Base-by-base conservation (phyloP, 495 filamentous ascomycete genomes). In the Talaromyces ruber region DNA sequence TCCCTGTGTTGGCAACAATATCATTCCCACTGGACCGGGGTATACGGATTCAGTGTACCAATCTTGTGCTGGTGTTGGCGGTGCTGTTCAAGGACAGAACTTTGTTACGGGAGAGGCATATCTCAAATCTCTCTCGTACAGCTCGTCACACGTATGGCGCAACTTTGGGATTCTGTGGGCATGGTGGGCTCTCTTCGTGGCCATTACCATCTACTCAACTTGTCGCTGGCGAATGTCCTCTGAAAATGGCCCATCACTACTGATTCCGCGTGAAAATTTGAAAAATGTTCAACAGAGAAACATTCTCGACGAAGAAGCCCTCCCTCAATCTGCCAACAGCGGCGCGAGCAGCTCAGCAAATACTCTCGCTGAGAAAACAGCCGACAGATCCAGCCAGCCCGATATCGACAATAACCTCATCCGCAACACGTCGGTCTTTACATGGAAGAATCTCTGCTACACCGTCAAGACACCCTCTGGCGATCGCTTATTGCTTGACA, bases 401-500 rank as follows among this genome's bases (percentile, higher is more conserved):
- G 52, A 56, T n/a, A 57, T 67, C 24, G 67, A 66, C 21, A 66
- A 67, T 16, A 63, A 64, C n/a, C 67, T 83, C 21, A 65, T 79
- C 50, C 76, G 74, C 6, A 83, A 83, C 63, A 80, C 77, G 0
- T 79, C 77, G 6, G 74, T 85, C 2, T 86, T 87, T 66, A 86
- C 82, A 14, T 89, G 84, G 84, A 81, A 81, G 65, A 74, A 86
- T 63, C 70, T 87, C 26, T 72, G 68, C 12, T 89, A 89, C 64
- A 77, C 73, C 1, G 78, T 83, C 29, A 76, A 76, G 47, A 73
- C 73, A 0, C 78, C 64, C 62, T 68, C 67, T 53, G 79, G 69
- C 28, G 81, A 69, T 64, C 71, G 73, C 18, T 51, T 72, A 8
- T 70, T 14, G 79, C 77, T 97, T 18, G 85, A 96, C 63, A 79